Evolutionary conservation across 495 filamentous ascomycete genomes (phyloP).

Genomic region (Chaetomidium leptoderma): DNA sequence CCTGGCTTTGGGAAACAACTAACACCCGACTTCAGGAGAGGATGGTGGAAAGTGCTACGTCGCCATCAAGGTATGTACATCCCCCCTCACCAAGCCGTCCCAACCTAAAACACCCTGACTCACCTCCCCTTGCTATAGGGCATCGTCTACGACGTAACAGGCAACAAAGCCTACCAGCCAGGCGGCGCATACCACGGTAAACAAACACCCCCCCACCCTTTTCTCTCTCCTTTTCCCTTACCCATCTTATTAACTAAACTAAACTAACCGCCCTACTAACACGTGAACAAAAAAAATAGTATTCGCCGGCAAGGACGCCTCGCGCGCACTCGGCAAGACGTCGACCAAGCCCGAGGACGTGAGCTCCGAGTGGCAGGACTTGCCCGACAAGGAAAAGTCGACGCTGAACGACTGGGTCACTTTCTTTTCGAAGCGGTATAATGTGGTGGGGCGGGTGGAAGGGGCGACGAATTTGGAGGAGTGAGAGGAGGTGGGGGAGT

Average conservation of each 20-base stretch:
- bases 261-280: too few relatives aligned
- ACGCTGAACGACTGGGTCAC: conserved; percentile 87
- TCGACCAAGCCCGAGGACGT: conserved; percentile 85
- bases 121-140: conserved; percentile 48
- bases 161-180: conserved; percentile 79
- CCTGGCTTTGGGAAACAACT: neutral
- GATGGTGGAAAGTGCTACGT: conserved; percentile 73
- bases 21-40: conserved; percentile 42
- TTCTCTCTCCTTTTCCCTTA: neutral
- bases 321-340: conserved; percentile 78
- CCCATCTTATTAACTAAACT: too few relatives aligned
- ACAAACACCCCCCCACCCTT: neutral
- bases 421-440: conserved; percentile 95
- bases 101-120: conserved; percentile 17
- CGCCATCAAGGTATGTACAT: conserved; percentile 69
- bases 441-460: conserved; percentile 77
- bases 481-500: neutral
- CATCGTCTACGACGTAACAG: conserved; percentile 87
- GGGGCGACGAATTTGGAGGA: conserved; percentile 48
- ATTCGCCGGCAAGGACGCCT: conserved; percentile 92
- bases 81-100: neutral
- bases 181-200: conserved; percentile 79
- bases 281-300: too few relatives aligned
- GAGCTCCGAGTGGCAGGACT: conserved; percentile 74
- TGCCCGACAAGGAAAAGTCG: conserved; percentile 81